A percentile compares a stretch with the other conserved stretches of the same genome.
Evolutionary conservation across 148 eudicot species (phyloP).

Genomic region (Agrostemma githago): DNA sequence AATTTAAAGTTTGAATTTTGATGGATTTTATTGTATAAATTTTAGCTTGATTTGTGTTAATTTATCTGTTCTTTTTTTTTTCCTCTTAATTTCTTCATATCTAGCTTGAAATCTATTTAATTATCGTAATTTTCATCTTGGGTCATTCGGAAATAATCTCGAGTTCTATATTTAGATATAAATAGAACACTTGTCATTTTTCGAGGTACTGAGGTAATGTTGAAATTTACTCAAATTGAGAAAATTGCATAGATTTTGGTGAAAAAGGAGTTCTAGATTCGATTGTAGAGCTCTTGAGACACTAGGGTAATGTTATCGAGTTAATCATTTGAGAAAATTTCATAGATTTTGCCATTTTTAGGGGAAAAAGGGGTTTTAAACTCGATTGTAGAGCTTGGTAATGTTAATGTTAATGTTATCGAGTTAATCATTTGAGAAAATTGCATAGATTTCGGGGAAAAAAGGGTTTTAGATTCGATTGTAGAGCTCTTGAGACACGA

Average conservation of each 20-base stretch:
- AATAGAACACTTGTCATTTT: too few relatives aligned
- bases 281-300: neutral
- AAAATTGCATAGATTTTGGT: too few relatives aligned
- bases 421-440: neutral
- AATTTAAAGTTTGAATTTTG: conserved; percentile 6
- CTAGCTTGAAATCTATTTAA: conserved; percentile 1
- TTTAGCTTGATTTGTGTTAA: neutral
- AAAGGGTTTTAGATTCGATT: neutral
- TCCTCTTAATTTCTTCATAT: neutral
- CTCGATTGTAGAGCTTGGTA: neutral
- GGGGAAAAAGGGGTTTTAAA: too few relatives aligned
- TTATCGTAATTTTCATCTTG: neutral
- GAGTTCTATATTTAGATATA: too few relatives aligned
- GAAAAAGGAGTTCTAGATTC: too few relatives aligned
- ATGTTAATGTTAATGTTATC: neutral
- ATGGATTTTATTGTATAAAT: neutral
- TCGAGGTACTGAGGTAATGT: too few relatives aligned
- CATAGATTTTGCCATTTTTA: too few relatives aligned
- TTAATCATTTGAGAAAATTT: too few relatives aligned
- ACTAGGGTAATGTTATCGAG: neutral
- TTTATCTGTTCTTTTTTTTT: neutral
- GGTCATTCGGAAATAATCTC: neutral
- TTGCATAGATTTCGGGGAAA: neutral
- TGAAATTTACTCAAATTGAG: too few relatives aligned
- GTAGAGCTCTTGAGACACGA: too few relatives aligned